A percentile compares a stretch with the other conserved stretches of the same genome.
Evolutionary conservation across 108 stramenopile genomes (phyloP).

Genomic region (Discostella pseudostelligera): DNA sequence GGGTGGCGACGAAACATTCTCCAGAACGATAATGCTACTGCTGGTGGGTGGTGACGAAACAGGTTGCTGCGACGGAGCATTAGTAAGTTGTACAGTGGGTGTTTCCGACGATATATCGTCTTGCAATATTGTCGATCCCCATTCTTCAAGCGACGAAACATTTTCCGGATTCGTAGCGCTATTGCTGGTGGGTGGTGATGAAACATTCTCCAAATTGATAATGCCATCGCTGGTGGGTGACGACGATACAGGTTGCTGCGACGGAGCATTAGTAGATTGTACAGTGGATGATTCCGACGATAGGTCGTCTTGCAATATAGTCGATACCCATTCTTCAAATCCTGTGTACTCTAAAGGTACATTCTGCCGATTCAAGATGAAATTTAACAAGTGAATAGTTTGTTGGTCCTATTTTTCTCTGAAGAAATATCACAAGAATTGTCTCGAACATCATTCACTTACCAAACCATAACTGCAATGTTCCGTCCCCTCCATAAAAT

Average conservation of each 20-base stretch:
- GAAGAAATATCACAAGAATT: too few relatives aligned
- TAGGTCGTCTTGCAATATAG: slow-evolving; percentile 12
- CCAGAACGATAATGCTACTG: too few relatives aligned
- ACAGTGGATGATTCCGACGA: not conserved
- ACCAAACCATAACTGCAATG: slow-evolving; percentile 58
- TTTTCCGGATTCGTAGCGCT: too few relatives aligned
- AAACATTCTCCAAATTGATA: too few relatives aligned
- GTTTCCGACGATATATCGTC: not conserved
- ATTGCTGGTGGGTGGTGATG: too few relatives aligned
- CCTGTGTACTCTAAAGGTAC: slow-evolving; percentile 26
- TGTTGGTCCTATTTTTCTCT: not conserved
- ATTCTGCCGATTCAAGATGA: slow-evolving; percentile 8
- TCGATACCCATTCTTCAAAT: slow-evolving; percentile 45
- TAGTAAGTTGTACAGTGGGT: not conserved
- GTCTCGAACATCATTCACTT: slow-evolving; percentile 1
- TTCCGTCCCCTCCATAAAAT: slow-evolving; percentile 38
- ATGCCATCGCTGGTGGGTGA: too few relatives aligned
- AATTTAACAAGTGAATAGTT: not conserved
- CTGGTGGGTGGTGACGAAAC: too few relatives aligned
- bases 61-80: not conserved
- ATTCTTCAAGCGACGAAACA: too few relatives aligned
- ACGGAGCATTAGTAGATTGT: not conserved
- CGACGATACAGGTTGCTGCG: not conserved
- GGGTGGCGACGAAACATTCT: too few relatives aligned
- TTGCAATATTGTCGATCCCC: slow-evolving; percentile 26